Evolutionary conservation across 441 rosid genomes (phyloP).

Genomic region (Geranium incanum): DNA sequence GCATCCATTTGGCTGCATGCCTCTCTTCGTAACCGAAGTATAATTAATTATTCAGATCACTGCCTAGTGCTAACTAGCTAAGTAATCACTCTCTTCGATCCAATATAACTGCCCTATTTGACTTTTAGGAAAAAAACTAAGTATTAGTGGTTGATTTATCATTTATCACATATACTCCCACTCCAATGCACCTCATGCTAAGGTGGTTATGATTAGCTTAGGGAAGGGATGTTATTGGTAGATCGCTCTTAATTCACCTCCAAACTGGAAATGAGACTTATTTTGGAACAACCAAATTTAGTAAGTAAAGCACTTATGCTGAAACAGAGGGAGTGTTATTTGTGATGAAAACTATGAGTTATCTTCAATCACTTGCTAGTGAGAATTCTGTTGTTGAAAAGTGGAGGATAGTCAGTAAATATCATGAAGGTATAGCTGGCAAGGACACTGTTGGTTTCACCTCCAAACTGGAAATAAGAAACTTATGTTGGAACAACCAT

Average conservation of each 20-base stretch:
- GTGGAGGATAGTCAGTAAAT: neutral
- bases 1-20: neutral
- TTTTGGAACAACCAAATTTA: no score
- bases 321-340: neutral
- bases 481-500: no score
- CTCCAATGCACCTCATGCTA: conserved; percentile 5
- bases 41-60: neutral
- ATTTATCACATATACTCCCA: neutral
- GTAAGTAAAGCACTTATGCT: no score
- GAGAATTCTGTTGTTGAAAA: neutral
- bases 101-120: neutral
- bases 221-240: neutral
- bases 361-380: neutral
- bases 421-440: neutral
- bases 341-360: neutral
- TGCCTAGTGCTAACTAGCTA: neutral
- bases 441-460: neutral
- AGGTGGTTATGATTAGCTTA: neutral
- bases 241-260: neutral
- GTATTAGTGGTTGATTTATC: neutral
- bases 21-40: neutral
- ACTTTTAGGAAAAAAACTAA: neutral
- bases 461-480: no score
- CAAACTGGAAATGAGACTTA: neutral
- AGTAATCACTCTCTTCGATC: neutral